Percentiles rank a stretch among this genome's conserved stretches.
Conservation (phyloP, 148 eudicot genomes). For the Tetragonia tetragonoides region DNA sequence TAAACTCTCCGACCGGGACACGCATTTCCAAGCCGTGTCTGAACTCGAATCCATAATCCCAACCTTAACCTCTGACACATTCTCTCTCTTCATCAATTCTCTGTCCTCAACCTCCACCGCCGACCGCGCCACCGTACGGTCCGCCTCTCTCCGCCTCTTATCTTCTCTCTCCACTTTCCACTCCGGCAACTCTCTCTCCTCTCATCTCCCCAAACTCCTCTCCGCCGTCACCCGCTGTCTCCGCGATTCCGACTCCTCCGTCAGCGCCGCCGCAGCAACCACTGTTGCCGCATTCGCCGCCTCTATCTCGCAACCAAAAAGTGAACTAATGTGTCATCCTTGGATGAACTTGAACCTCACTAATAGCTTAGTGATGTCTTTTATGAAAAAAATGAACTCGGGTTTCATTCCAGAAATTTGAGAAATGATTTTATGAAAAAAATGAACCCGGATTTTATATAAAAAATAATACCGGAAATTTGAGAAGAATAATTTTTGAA, state of each 20-base stretch:
- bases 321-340: no score
- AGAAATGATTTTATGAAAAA: no score
- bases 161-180: conserved; percentile 52
- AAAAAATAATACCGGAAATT: no score
- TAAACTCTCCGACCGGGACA: conserved; percentile 86
- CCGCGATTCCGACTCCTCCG: conserved; percentile 69
- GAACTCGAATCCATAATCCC: conserved; percentile 72
- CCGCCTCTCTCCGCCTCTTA: conserved; percentile 59
- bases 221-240: conserved; percentile 66
- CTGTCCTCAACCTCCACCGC: conserved; percentile 78
- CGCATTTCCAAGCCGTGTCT: conserved; percentile 64
- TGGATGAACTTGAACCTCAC: no score
- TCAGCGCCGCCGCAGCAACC: conserved; percentile 51
- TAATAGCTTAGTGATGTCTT: no score
- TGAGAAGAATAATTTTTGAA: no score
- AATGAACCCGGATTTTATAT: no score
- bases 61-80: conserved; percentile 44
- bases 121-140: conserved; percentile 63
- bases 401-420: no score
- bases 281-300: conserved; percentile 44
- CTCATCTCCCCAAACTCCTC: conserved; percentile 65
- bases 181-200: conserved; percentile 41
- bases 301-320: conserved; percentile 33
- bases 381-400: no score
- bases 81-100: conserved; percentile 65